These are phyloP conservation scores for Cladosporium sp. DNA, from an alignment of 2,329 filamentous ascomycete genomes.

Conservation along the genomic window DNA sequence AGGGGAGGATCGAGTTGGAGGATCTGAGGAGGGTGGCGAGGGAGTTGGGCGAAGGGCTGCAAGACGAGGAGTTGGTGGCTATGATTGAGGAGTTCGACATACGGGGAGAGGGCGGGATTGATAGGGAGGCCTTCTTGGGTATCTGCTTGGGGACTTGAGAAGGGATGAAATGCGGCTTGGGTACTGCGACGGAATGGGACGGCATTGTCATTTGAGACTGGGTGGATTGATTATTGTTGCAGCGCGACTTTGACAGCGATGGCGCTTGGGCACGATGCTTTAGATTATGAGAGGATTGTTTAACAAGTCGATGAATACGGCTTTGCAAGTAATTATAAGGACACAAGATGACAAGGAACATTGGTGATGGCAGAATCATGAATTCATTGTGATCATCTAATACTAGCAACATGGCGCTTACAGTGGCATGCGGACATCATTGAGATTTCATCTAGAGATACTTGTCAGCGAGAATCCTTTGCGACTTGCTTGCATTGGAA, in stretches of 20 bases:
- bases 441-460: neutral
- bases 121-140: slow-evolving; percentile 61
- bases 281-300: neutral
- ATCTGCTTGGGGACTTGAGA: slow-evolving; percentile 52
- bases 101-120: slow-evolving; percentile 78
- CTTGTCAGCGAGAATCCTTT: slow-evolving; percentile 6
- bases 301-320: too few relatives aligned
- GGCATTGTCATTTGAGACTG: neutral
- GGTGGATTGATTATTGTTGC: neutral
- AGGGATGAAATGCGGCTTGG: neutral
- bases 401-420: neutral
- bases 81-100: slow-evolving; percentile 99
- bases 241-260: neutral
- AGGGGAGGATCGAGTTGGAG: slow-evolving; percentile 83
- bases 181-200: neutral
- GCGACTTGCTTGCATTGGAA: neutral
- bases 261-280: neutral
- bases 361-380: neutral
- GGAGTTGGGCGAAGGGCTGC: slow-evolving; percentile 86
- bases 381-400: neutral
- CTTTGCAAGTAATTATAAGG: neutral
- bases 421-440: neutral
- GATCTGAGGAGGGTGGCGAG: slow-evolving; percentile 83
- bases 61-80: slow-evolving; percentile 84
- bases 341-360: neutral